These are phyloP conservation scores for Pleurozium schreberi DNA, from an alignment of 225 moss, liverwort and hornwort genomes.

Conservation along the genomic window DNA sequence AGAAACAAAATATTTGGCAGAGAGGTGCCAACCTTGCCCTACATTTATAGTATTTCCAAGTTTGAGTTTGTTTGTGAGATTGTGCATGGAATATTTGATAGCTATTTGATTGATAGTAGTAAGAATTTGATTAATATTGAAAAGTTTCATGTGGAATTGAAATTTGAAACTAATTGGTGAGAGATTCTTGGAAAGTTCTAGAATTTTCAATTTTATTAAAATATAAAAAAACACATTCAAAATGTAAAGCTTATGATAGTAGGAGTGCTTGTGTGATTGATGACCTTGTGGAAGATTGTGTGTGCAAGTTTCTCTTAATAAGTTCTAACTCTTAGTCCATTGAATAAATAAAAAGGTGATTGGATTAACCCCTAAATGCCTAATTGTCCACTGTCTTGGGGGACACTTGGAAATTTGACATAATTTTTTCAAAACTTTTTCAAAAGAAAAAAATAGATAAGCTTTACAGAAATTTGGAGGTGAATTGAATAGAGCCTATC, in stretches of 20 bases:
- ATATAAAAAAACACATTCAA: neutral
- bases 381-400: accelerated
- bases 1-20: no score
- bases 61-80: neutral
- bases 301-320: neutral
- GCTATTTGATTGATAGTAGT: neutral
- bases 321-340: neutral
- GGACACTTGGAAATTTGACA: neutral
- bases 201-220: neutral
- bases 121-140: neutral
- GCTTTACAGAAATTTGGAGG: neutral
- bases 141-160: neutral
- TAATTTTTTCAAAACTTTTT: neutral
- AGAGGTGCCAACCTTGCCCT: no score
- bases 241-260: neutral
- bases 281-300: neutral
- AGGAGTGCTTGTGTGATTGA: neutral
- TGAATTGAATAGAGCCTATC: no score
- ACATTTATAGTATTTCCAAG: no score
- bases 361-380: no score
- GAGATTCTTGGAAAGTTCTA: neutral
- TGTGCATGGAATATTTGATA: neutral
- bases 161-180: no score
- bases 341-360: neutral
- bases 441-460: neutral